Percentiles rank a stretch among this genome's conserved stretches.
Evolutionary conservation across 2,329 filamentous ascomycete species (phyloP).

Genomic region (Aureobasidium sp.): DNA sequence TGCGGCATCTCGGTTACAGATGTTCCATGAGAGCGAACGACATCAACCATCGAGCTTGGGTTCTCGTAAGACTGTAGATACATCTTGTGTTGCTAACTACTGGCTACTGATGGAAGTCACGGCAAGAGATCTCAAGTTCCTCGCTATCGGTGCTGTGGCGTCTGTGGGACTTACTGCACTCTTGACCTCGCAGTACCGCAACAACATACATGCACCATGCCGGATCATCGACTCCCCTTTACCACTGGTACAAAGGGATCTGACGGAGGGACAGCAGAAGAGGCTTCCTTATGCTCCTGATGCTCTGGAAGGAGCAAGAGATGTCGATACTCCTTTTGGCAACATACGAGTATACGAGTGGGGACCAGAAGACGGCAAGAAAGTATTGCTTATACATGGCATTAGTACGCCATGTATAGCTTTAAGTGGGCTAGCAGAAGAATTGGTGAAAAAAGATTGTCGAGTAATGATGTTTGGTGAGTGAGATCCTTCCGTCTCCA

Average conservation of each 20-base stretch:
- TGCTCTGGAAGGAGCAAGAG: conserved; percentile 60
- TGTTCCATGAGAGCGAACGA: not conserved
- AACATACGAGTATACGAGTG: conserved; percentile 71
- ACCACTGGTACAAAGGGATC: not conserved
- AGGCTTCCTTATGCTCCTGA: conserved; percentile 57
- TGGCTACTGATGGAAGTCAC: not conserved
- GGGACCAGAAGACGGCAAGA: conserved; percentile 63
- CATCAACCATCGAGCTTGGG: not conserved
- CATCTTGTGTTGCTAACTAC: too few relatives aligned
- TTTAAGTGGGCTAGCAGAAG: conserved; percentile 58
- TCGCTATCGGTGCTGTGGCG: not conserved
- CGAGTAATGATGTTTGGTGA: conserved; percentile 70
- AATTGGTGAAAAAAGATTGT: conserved; percentile 58
- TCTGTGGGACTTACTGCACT: not conserved
- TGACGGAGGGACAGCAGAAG: conserved; percentile 15
- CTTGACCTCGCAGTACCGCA: not conserved
- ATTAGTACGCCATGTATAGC: conserved; percentile 72
- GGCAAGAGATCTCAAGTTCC: not conserved
- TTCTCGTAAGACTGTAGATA: not conserved
- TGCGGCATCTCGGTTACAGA: conserved; percentile 1
- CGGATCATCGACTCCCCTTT: conserved; percentile 5
- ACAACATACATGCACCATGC: not conserved
- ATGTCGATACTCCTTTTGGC: conserved; percentile 65
- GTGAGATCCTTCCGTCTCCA: conserved; percentile 22
- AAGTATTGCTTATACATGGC: conserved; percentile 70